Conservation (phyloP, 2,329 filamentous ascomycete species). For the Monilinia fructicola region DNA sequence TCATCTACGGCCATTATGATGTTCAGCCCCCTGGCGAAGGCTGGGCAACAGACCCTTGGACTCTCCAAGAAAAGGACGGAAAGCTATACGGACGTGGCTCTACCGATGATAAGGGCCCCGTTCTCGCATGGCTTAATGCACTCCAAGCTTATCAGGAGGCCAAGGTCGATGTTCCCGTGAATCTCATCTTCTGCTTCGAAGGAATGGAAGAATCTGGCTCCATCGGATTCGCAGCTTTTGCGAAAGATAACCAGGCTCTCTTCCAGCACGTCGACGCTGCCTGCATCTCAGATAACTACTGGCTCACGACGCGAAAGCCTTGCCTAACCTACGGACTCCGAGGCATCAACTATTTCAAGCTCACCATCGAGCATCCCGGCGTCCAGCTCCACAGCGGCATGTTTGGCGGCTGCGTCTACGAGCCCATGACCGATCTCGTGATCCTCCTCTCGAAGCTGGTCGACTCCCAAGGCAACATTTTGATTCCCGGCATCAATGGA, state of each 20-base stretch:
- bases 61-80: conserved; percentile 1
- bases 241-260: background rate
- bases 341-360: conserved; percentile 16
- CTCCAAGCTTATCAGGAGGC: conserved; percentile 12
- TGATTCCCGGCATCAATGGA: conserved; percentile 11
- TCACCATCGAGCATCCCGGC: background rate
- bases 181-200: conserved; percentile 20
- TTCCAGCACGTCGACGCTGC: conserved; percentile 2
- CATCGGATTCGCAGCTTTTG: background rate
- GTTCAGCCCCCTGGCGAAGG: conserved; percentile 13
- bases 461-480: conserved; percentile 7
- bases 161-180: conserved; percentile 3
- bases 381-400: conserved; percentile 13
- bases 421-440: conserved; percentile 17
- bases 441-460: conserved; percentile 11
- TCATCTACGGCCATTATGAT: conserved; percentile 24
- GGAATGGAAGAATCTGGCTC: conserved; percentile 21
- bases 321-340: conserved; percentile 16
- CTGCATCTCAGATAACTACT: conserved; percentile 21
- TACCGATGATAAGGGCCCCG: conserved; percentile 21
- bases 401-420: conserved; percentile 14
- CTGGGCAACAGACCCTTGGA: conserved; percentile 15
- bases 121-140: conserved; percentile 19
- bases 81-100: conserved; percentile 12
- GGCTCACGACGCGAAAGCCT: conserved; percentile 15